Evolutionary conservation across 2,329 filamentous ascomycete genomes (phyloP).

Genomic region (Trichoderma polysporum): DNA sequence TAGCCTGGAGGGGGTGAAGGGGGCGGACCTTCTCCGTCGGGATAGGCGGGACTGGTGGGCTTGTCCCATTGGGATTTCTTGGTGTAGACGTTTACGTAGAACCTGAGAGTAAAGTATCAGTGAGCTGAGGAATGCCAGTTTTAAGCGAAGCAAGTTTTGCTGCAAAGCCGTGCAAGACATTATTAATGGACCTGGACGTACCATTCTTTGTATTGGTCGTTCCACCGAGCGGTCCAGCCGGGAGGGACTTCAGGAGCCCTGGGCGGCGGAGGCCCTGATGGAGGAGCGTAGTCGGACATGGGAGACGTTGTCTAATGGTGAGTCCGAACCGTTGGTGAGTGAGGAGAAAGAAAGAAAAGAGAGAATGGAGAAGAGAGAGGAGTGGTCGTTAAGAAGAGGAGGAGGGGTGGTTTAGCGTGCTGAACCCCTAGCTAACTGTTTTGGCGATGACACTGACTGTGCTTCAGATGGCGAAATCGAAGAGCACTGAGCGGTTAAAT

Average conservation of each 20-base stretch:
- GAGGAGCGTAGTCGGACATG: slow-evolving; percentile 57
- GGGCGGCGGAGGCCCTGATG: slow-evolving; percentile 56
- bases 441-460: background rate
- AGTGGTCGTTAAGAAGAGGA: slow-evolving; percentile 1
- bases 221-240: slow-evolving; percentile 84
- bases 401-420: slow-evolving; percentile 9
- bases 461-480: background rate
- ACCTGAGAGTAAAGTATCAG: slow-evolving; percentile 53
- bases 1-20: slow-evolving; percentile 68
- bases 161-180: background rate
- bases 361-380: background rate
- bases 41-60: slow-evolving; percentile 67
- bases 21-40: slow-evolving; percentile 42
- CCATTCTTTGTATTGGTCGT: slow-evolving; percentile 87
- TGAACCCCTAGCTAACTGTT: slow-evolving; percentile 4
- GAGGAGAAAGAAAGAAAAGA: background rate
- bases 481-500: background rate
- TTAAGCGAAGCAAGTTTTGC: background rate
- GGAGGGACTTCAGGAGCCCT: slow-evolving; percentile 60
- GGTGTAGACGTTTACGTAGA: slow-evolving; percentile 86
- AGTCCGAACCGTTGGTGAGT: background rate
- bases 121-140: background rate
- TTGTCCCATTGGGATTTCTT: slow-evolving; percentile 90
- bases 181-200: slow-evolving; percentile 34
- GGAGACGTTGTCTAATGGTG: background rate